phyloP scores from a whole-genome alignment of 192 early-diverging fungal genomes.

The Endogone sp. region DNA sequence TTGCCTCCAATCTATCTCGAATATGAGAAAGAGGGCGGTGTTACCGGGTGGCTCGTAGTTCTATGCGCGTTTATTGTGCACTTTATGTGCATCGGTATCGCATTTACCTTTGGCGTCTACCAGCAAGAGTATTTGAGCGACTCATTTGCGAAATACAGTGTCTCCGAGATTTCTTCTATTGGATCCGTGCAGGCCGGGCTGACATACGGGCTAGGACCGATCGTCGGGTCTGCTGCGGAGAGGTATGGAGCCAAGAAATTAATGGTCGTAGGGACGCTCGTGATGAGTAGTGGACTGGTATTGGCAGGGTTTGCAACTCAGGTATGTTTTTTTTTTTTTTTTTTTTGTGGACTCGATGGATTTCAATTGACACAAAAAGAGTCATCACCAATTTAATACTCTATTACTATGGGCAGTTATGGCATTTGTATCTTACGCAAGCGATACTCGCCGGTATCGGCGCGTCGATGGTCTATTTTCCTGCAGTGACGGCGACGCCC shows the following conservation, averaged over 20 bases:
- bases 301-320: slow-evolving; percentile 15
- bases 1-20: too few relatives aligned
- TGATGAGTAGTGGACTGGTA: not conserved
- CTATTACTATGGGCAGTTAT: too few relatives aligned
- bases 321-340: too few relatives aligned
- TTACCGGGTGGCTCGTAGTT: not conserved
- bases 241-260: not conserved
- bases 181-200: not conserved
- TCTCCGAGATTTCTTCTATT: not conserved
- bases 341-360: too few relatives aligned
- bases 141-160: not conserved
- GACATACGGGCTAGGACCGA: not conserved
- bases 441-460: slow-evolving; percentile 37
- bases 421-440: slow-evolving; percentile 13
- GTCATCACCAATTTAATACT: too few relatives aligned
- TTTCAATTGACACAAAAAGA: too few relatives aligned
- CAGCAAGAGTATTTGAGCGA: not conserved
- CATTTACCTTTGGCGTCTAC: not conserved
- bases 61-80: not conserved
- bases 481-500: slow-evolving; percentile 28
- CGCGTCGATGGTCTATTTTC: slow-evolving; percentile 34
- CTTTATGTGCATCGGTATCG: not conserved
- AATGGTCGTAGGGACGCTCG: not conserved
- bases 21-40: not conserved
- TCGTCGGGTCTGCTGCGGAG: not conserved